phyloP scores from a whole-genome alignment of 2,329 filamentous ascomycete genomes.

The Thielaviopsis punctulata region DNA sequence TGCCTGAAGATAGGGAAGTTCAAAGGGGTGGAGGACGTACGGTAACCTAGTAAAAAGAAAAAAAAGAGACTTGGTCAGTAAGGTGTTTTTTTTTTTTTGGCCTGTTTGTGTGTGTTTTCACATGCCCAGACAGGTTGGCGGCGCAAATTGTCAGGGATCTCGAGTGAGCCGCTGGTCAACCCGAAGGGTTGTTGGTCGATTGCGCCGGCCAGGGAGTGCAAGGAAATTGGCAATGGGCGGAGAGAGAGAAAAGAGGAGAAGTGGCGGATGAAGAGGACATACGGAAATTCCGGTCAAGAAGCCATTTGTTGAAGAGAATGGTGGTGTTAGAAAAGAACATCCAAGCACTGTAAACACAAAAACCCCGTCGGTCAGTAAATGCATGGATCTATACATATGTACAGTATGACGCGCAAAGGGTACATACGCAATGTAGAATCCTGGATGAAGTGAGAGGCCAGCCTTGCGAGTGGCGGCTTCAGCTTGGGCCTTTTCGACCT shows the following conservation, averaged over 20 bases:
- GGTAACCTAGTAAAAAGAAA: slow-evolving; percentile 20
- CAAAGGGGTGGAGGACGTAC: slow-evolving; percentile 15
- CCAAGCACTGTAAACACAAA: slow-evolving; percentile 38
- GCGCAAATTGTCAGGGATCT: background rate
- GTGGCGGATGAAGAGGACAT: slow-evolving; percentile 16
- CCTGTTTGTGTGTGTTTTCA: no score
- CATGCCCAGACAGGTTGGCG: no score
- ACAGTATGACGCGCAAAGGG: background rate
- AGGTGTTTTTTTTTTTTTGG: background rate
- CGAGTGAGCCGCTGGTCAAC: no score
- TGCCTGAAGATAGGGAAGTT: background rate
- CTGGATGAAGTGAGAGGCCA: slow-evolving; percentile 14
- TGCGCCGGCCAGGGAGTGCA: background rate
- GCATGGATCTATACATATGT: background rate
- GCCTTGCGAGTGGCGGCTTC: slow-evolving; percentile 10
- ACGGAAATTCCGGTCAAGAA: slow-evolving; percentile 49
- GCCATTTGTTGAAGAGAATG: slow-evolving; percentile 87
- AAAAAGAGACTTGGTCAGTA: background rate
- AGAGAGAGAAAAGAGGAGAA: background rate
- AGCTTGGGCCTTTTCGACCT: slow-evolving; percentile 15
- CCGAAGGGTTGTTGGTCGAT: background rate
- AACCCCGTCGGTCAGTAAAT: background rate
- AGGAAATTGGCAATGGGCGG: background rate
- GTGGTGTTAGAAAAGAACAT: slow-evolving; percentile 72
- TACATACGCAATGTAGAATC: slow-evolving; percentile 21